phyloP scores from a whole-genome alignment of 164 flowering plant species.

The Vitis labrusca region DNA sequence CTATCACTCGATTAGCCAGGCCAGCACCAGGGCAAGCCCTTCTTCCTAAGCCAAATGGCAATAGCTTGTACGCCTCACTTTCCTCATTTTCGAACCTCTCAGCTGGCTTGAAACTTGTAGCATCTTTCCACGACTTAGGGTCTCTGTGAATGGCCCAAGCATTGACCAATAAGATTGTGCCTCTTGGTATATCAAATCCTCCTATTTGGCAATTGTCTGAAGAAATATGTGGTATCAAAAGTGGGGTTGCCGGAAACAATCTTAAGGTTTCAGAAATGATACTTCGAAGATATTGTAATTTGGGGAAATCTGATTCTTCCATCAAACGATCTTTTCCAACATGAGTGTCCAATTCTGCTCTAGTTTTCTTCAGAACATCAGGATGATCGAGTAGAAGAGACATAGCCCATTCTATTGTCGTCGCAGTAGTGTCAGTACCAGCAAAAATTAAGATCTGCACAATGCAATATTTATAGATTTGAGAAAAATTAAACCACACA shows the following conservation, averaged over 20 bases:
- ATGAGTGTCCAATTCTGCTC: too few relatives aligned
- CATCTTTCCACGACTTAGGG: constrained; percentile 6
- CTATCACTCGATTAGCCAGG: background rate
- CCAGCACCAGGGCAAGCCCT: constrained; percentile 8
- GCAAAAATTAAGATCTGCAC: background rate
- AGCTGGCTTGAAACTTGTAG: constrained; percentile 9
- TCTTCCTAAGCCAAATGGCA: constrained; percentile 12
- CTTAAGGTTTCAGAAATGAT: background rate
- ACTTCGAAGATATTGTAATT: too few relatives aligned
- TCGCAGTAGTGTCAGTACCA: background rate
- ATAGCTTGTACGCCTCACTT: constrained; percentile 1
- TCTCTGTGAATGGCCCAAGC: background rate
- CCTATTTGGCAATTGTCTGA: background rate
- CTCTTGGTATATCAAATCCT: constrained; percentile 6
- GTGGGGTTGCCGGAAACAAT: constrained; percentile 10
- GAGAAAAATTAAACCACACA: too few relatives aligned
- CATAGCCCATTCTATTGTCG: constrained; percentile 16
- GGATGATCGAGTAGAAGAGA: too few relatives aligned
- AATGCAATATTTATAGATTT: background rate
- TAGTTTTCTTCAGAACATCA: too few relatives aligned
- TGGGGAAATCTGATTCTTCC: too few relatives aligned
- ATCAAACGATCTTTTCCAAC: too few relatives aligned
- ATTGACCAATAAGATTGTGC: constrained; percentile 4
- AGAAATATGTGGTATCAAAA: constrained; percentile 7
- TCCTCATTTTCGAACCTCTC: constrained; percentile 4